Evolutionary conservation across 768 basidiomycete genomes (phyloP).

Genomic region (Fibroporia radiculosa): DNA sequence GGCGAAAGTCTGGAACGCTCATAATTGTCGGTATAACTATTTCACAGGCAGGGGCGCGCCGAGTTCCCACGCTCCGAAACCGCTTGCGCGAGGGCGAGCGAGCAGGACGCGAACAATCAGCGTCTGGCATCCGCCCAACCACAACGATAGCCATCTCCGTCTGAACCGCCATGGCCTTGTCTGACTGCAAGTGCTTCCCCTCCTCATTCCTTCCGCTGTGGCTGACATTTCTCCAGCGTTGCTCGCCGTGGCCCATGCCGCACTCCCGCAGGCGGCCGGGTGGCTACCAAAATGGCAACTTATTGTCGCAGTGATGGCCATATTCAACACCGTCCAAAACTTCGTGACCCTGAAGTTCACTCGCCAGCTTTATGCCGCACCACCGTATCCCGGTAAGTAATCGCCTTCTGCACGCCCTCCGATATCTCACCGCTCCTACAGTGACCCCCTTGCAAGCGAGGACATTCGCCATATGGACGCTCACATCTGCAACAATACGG

Average conservation of each 20-base stretch:
- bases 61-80: not conserved
- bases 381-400: conserved; percentile 24
- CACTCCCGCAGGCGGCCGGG: conserved; percentile 59
- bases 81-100: not conserved
- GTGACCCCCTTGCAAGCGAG: conserved; percentile 84
- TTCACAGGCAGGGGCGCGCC: not conserved
- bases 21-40: not conserved
- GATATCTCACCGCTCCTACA: conserved; percentile 24
- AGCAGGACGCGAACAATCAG: not conserved
- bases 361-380: conserved; percentile 59
- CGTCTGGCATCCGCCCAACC: not conserved
- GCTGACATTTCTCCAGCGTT: not conserved
- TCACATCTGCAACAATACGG: conserved; percentile 77
- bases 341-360: conserved; percentile 72
- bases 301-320: conserved; percentile 62
- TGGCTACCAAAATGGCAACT: conserved; percentile 87
- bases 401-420: not conserved
- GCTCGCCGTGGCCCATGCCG: conserved; percentile 3
- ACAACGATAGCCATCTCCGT: not conserved
- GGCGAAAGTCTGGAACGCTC: not conserved
- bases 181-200: not conserved
- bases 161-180: not conserved
- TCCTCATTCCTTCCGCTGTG: not conserved
- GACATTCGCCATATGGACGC: conserved; percentile 88
- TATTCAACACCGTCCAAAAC: conserved; percentile 86